Base-by-base conservation (phyloP, 1,139 yeast species). In the Pichia sp. region DNA sequence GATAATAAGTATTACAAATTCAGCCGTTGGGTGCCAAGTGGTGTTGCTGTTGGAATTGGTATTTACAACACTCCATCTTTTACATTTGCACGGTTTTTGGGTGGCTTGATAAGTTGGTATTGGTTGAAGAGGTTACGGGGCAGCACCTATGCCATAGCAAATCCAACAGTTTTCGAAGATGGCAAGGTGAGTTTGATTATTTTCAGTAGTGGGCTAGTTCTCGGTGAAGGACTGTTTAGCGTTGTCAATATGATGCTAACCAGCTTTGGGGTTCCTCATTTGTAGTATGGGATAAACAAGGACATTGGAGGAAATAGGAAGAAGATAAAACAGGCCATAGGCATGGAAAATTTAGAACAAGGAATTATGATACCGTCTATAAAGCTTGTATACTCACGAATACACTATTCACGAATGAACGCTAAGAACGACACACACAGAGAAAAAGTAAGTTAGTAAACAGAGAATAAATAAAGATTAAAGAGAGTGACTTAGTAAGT, bases 11-110 rank as follows among this genome's bases (percentile, higher is more conserved):
- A 59, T 62, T 72, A 75, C 56, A 72, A 72, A 55, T 77, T 76
- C 64, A 66, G 84, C 55, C 72, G 74, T 1, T 88, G 81, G 73
- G 67, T 90, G 34, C 99, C 99, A 0, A 85, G 90, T 45, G 99
- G 99, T 8, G 96, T 93, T 16, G 97, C 99, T 0, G 97, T 90
- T 11, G 99, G 99, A 1, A 87, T 93, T 57, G 99, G 99, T 23
- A 89, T 93, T 59, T 93, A 93, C 68, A 93, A 93, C 67, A 80
- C 95, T 0, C 98, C 98, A 2, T 86, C 90, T 51, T 93, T 93
- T 70, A 93, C 99, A 0, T 75, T 93, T 45, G 98, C 98, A 0
- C 77, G 99, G 63, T 92, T 93, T 65, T 61, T 90, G 31, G 99
- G 99, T 13, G 99, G 99, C 1, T 65, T 87, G n/a, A 70, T 85